phyloP scores from a whole-genome alignment of 2,329 filamentous ascomycete species.

The Amylocarpus encephaloides region DNA sequence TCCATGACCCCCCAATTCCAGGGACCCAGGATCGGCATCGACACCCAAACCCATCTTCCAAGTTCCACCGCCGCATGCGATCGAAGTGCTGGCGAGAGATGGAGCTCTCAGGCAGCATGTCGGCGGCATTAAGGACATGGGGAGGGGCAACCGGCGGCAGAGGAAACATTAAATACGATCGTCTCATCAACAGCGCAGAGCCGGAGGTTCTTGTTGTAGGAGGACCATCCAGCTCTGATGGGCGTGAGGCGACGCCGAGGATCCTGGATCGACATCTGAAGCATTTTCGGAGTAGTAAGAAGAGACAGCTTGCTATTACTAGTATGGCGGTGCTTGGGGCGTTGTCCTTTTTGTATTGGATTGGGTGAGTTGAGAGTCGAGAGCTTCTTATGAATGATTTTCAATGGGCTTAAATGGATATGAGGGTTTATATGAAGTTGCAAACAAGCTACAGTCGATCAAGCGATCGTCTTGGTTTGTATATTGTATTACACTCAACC shows the following conservation, averaged over 20 bases:
- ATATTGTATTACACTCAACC: neutral
- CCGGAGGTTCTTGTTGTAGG: neutral
- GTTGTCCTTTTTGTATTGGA: conserved; percentile 22
- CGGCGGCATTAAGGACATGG: neutral
- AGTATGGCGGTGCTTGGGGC: conserved; percentile 13
- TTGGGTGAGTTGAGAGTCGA: conserved; percentile 20
- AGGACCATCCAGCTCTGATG: conserved; percentile 4
- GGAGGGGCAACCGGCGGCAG: neutral
- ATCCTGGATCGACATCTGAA: conserved; percentile 17
- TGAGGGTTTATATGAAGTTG: too few species aligned
- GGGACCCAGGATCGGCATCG: too few species aligned
- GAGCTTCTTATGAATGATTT: neutral
- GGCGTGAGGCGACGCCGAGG: conserved; percentile 8
- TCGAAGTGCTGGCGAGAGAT: too few species aligned
- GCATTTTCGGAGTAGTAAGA: conserved; percentile 17
- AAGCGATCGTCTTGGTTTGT: neutral
- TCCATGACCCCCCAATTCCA: too few species aligned
- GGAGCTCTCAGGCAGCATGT: neutral
- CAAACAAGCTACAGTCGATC: too few species aligned
- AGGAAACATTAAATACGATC: conserved; percentile 17
- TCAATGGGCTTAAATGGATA: too few species aligned
- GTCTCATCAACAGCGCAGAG: conserved; percentile 5
- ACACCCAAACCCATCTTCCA: neutral
- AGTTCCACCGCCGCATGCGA: neutral
- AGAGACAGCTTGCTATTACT: conserved; percentile 13